These are phyloP conservation scores for Comarum palustre DNA, from an alignment of 306 rosid species.

Conservation along the genomic window DNA sequence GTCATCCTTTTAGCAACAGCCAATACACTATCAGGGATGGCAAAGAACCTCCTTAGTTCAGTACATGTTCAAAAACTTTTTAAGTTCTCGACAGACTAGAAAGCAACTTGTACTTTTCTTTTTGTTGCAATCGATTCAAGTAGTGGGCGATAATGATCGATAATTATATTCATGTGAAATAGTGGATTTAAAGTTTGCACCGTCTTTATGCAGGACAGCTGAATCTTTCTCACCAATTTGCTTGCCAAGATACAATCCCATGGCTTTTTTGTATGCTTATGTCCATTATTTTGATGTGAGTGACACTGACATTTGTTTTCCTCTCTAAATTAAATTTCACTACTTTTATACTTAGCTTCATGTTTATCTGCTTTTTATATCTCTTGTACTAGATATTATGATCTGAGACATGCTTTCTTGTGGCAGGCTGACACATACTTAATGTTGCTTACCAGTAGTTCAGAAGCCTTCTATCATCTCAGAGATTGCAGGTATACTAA, in stretches of 20 bases:
- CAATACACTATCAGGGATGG: not conserved
- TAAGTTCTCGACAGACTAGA: not conserved
- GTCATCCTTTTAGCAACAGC: not conserved
- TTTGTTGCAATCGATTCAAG: not conserved
- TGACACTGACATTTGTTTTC: constrained; percentile 7
- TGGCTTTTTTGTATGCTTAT: constrained; percentile 90
- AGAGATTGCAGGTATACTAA: constrained; percentile 80
- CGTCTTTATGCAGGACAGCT: constrained; percentile 75
- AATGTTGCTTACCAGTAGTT: constrained; percentile 74
- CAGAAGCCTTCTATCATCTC: constrained; percentile 89
- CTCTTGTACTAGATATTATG: constrained; percentile 3
- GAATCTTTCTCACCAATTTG: constrained; percentile 94
- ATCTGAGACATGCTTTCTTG: constrained; percentile 15
- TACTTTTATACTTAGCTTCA: not conserved
- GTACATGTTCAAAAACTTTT: not conserved
- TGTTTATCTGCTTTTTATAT: not conserved
- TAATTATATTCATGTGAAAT: constrained; percentile 2
- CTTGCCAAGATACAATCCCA: constrained; percentile 91
- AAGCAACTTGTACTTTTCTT: not conserved
- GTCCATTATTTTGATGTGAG: constrained; percentile 89
- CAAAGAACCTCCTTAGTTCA: not conserved
- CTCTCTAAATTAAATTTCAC: not conserved
- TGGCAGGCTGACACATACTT: constrained; percentile 82
- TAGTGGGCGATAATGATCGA: constrained; percentile 1
- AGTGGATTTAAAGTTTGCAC: constrained; percentile 8